A percentile compares a stretch with the other conserved stretches of the same genome.
These are phyloP conservation scores for Colletotrichum tofieldiae DNA, from an alignment of 2,329 filamentous ascomycete genomes.

Conservation along the genomic window DNA sequence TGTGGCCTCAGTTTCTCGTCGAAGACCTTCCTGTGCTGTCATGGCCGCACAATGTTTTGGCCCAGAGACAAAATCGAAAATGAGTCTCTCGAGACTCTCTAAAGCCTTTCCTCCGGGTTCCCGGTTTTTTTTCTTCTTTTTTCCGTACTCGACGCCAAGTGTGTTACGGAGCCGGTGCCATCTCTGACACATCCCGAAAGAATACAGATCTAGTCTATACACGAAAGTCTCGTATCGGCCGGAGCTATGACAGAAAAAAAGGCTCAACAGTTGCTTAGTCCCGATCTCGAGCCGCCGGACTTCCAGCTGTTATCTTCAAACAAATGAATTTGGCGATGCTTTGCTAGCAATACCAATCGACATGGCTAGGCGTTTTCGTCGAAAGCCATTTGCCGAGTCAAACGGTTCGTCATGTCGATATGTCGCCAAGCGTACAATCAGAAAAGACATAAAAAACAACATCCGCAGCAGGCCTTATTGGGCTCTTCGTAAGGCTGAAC, in stretches of 20 bases:
- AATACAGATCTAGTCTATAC: slow-evolving; percentile 43
- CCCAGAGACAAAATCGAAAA: slow-evolving; percentile 10
- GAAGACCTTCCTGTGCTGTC: slow-evolving; percentile 19
- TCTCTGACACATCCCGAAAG: slow-evolving; percentile 21
- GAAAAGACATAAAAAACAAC: slow-evolving; percentile 34
- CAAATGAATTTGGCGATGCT: slow-evolving; percentile 30
- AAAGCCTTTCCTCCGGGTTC: slow-evolving; percentile 11
- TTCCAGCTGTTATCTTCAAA: slow-evolving; percentile 28
- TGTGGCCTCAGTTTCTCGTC: slow-evolving; percentile 6
- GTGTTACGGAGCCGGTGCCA: slow-evolving; percentile 21
- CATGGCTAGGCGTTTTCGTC: slow-evolving; percentile 20
- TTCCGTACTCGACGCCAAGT: slow-evolving; percentile 26
- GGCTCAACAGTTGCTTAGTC: slow-evolving; percentile 20
- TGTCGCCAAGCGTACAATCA: slow-evolving; percentile 26
- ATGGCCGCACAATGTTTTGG: slow-evolving; percentile 18
- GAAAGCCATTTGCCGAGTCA: slow-evolving; percentile 15
- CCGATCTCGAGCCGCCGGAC: slow-evolving; percentile 17
- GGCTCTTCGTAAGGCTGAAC: slow-evolving; percentile 31
- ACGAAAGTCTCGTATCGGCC: slow-evolving; percentile 32
- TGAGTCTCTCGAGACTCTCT: slow-evolving; percentile 10
- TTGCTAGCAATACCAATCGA: slow-evolving; percentile 22
- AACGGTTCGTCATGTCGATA: slow-evolving; percentile 12
- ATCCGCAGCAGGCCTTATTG: slow-evolving; percentile 24
- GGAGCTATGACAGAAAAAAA: slow-evolving; percentile 28
- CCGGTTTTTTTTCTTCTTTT: not conserved